A percentile compares a stretch with the other conserved stretches of the same genome.
phyloP scores from a whole-genome alignment of 1,139 yeast species.

The Protomyces lactucae-debilis region DNA sequence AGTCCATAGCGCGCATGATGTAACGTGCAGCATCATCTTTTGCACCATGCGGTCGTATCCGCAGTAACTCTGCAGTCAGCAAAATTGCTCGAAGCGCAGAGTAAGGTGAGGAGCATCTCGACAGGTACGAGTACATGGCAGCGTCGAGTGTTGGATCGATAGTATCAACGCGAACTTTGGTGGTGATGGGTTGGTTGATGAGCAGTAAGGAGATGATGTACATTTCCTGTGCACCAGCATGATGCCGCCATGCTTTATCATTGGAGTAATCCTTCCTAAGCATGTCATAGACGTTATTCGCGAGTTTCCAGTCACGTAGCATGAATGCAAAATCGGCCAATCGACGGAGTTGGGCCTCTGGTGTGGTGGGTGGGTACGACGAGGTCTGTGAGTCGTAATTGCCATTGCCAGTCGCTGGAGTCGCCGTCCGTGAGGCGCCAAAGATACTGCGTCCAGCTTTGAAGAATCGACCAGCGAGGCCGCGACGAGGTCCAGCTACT shows the following conservation, averaged over 20 bases:
- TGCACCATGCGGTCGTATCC: slow-evolving; percentile 17
- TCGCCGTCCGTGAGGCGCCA: slow-evolving; percentile 38
- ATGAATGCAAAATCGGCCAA: slow-evolving; percentile 91
- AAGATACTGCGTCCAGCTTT: slow-evolving; percentile 60
- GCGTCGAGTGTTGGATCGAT: slow-evolving; percentile 66
- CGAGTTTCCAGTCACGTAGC: slow-evolving; percentile 79
- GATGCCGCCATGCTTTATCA: slow-evolving; percentile 77
- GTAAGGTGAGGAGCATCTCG: slow-evolving; percentile 60
- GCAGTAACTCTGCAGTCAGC: slow-evolving; percentile 9
- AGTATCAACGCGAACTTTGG: slow-evolving; percentile 56
- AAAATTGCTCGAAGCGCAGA: slow-evolving; percentile 51
- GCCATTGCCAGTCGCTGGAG: slow-evolving; percentile 31
- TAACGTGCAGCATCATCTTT: slow-evolving; percentile 24
- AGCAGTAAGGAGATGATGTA: slow-evolving; percentile 68
- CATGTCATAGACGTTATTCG: slow-evolving; percentile 78
- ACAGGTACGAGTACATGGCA: slow-evolving; percentile 56
- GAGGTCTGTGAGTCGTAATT: slow-evolving; percentile 48
- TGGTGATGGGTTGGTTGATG: slow-evolving; percentile 60
- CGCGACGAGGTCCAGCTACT: slow-evolving; percentile 55
- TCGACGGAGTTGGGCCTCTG: slow-evolving; percentile 72
- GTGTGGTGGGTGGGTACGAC: slow-evolving; percentile 55
- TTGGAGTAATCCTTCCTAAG: slow-evolving; percentile 70
- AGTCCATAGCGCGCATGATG: slow-evolving; percentile 22
- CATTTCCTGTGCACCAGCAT: slow-evolving; percentile 85
- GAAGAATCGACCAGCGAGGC: slow-evolving; percentile 69